These are phyloP conservation scores for Paxillus involutus DNA, from an alignment of 768 basidiomycete species.

Conservation along the genomic window DNA sequence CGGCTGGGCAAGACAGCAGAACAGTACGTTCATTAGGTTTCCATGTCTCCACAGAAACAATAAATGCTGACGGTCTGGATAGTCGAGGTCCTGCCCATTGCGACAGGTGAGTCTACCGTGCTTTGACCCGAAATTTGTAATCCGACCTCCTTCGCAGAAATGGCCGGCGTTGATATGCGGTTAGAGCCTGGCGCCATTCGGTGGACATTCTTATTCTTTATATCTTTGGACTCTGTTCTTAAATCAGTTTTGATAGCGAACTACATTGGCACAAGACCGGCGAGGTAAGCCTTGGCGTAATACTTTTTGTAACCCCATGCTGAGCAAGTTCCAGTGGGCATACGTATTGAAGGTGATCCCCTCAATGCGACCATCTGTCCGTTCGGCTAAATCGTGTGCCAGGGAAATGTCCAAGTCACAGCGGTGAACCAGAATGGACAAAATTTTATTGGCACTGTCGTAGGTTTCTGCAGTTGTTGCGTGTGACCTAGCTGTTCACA, in stretches of 20 bases:
- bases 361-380: neutral
- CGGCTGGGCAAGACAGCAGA: slow-evolving; percentile 63
- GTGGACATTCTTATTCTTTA: slow-evolving; percentile 1
- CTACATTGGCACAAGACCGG: slow-evolving; percentile 42
- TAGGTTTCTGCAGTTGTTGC: slow-evolving; percentile 20
- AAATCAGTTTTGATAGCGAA: slow-evolving; percentile 24
- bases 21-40: slow-evolving; percentile 32
- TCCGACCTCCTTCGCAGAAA: neutral
- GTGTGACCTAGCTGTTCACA: neutral
- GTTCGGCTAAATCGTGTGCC: slow-evolving; percentile 47
- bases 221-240: neutral
- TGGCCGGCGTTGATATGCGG: slow-evolving; percentile 37
- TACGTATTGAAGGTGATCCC: slow-evolving; percentile 44
- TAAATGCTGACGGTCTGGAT: neutral
- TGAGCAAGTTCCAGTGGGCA: slow-evolving; percentile 37
- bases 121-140: neutral
- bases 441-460: slow-evolving; percentile 47
- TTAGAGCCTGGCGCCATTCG: slow-evolving; percentile 38
- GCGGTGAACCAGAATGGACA: slow-evolving; percentile 47
- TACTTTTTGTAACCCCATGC: neutral
- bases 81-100: slow-evolving; percentile 40
- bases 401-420: slow-evolving; percentile 44
- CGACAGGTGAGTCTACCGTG: slow-evolving; percentile 27
- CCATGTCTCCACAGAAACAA: neutral
- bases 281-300: slow-evolving; percentile 13